Percentiles rank a stretch among this genome's conserved stretches.
phyloP scores from a whole-genome alignment of 371 early-diverging fungal species.

The Lichtheimia ornata region DNA sequence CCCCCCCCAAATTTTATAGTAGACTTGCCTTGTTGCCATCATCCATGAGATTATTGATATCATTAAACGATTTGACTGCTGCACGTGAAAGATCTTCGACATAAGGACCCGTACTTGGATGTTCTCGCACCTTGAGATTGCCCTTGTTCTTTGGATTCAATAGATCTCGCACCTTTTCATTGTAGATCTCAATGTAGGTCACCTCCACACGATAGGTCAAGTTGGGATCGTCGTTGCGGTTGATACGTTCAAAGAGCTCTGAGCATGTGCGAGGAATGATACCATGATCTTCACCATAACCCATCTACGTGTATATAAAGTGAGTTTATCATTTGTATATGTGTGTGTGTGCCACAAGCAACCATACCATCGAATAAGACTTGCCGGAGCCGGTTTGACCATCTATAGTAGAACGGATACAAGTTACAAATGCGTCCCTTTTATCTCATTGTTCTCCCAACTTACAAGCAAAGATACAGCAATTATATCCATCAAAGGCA shows the following conservation, averaged over 20 bases:
- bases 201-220: constrained; percentile 77
- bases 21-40: constrained; percentile 79
- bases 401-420: constrained; percentile 41
- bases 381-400: constrained; percentile 90
- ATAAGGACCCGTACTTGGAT: constrained; percentile 86
- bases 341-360: neutral
- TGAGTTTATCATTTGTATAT: neutral
- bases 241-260: constrained; percentile 74
- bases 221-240: constrained; percentile 41
- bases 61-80: constrained; percentile 75
- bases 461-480: constrained; percentile 87
- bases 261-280: constrained; percentile 82
- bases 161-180: constrained; percentile 93
- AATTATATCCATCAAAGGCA: constrained; percentile 87
- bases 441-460: neutral
- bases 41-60: constrained; percentile 81
- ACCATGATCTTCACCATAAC: constrained; percentile 76
- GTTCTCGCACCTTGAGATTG: constrained; percentile 86
- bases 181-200: constrained; percentile 83
- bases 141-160: constrained; percentile 80
- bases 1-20: neutral
- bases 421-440: neutral
- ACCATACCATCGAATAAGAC: constrained; percentile 75
- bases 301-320: constrained; percentile 46
- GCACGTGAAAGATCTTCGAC: constrained; percentile 91